Conservation (phyloP, 2,329 filamentous ascomycete genomes). For the Graphium sp. region DNA sequence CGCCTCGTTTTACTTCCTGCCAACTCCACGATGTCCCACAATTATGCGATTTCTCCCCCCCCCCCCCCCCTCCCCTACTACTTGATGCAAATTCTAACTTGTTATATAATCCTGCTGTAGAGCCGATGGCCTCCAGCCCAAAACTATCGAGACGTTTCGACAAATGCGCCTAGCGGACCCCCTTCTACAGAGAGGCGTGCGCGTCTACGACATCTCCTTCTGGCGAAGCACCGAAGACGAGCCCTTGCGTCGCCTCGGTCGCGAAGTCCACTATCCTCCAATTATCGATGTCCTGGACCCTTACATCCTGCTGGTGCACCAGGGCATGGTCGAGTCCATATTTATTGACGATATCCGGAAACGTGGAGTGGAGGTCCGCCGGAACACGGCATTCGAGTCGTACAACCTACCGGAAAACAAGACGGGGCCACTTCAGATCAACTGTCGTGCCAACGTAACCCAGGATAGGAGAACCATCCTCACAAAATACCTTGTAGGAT, state of each 20-base stretch:
- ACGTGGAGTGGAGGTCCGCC: constrained; percentile 43
- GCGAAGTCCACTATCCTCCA: constrained; percentile 53
- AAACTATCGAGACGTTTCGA: constrained; percentile 61
- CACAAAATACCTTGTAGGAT: constrained; percentile 51
- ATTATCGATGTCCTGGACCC: constrained; percentile 38
- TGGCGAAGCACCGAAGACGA: constrained; percentile 40
- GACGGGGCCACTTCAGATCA: constrained; percentile 27
- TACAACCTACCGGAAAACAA: constrained; percentile 29
- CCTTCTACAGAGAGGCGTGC: constrained; percentile 48
- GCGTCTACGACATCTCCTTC: constrained; percentile 59
- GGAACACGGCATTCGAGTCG: constrained; percentile 47
- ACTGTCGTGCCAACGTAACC: constrained; percentile 32
- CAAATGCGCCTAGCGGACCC: constrained; percentile 59
- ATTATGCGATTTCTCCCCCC: background rate
- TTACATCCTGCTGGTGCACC: constrained; percentile 45
- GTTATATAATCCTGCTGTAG: constrained; percentile 15
- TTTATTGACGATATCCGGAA: constrained; percentile 53
- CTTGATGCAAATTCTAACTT: too few species aligned
- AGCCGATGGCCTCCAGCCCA: constrained; percentile 61
- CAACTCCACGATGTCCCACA: constrained; percentile 6
- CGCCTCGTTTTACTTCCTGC: background rate
- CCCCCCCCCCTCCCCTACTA: background rate
- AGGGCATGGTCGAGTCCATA: constrained; percentile 58
- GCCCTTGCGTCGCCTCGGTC: constrained; percentile 40
- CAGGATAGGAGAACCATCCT: constrained; percentile 32